These are phyloP conservation scores for Leishmania braziliensis DNA, from an alignment of 208 protist species.

Conservation along the genomic window DNA sequence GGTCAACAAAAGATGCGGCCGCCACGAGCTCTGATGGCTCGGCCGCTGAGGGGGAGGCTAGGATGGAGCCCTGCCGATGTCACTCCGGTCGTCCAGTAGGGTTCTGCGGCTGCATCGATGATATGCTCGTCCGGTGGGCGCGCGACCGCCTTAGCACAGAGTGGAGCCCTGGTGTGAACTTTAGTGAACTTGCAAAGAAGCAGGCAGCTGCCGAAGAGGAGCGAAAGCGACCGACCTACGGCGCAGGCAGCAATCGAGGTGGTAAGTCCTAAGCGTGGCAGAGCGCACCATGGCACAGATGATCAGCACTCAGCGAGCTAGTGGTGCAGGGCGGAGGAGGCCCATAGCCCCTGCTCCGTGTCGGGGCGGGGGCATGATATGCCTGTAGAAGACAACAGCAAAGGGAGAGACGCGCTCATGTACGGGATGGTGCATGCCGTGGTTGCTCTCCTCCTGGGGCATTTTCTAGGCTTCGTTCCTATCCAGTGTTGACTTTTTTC, in stretches of 20 bases:
- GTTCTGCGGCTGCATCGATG: conserved; percentile 89
- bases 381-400: background rate
- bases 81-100: conserved; percentile 55
- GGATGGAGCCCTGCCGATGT: conserved; percentile 59
- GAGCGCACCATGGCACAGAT: background rate
- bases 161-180: conserved; percentile 71
- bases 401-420: background rate
- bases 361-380: background rate
- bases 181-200: conserved; percentile 47
- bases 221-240: conserved; percentile 20
- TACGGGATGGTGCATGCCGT: background rate
- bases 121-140: conserved; percentile 87
- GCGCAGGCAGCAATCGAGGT: conserved; percentile 4
- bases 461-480: background rate
- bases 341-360: background rate
- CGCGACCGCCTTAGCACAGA: conserved; percentile 61
- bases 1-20: background rate
- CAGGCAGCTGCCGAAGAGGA: conserved; percentile 31
- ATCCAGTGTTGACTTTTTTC: conserved; percentile 2
- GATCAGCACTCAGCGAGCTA: background rate
- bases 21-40: background rate
- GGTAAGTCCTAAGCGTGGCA: conserved; percentile 15
- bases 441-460: background rate
- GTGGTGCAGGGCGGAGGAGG: background rate
- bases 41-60: background rate